Percentiles rank a stretch among this genome's conserved stretches.
These are phyloP conservation scores for Fraxinus dipetala DNA, from an alignment of 305 asterid species.

Conservation along the genomic window DNA sequence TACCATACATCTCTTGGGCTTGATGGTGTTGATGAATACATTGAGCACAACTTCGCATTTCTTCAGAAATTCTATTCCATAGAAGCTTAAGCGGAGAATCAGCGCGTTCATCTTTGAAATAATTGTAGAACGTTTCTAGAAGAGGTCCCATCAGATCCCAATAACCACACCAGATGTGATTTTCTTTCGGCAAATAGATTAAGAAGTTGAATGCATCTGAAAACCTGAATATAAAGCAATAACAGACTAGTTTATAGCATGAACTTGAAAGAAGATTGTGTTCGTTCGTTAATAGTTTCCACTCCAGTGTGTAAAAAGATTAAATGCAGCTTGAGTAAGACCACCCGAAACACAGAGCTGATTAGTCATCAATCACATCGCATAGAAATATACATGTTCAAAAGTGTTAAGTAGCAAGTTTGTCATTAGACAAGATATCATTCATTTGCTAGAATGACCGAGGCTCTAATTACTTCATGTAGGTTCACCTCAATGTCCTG, in stretches of 20 bases:
- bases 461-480: not conserved
- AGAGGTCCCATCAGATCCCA: constrained; percentile 97
- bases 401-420: not conserved
- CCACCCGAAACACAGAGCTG: not conserved
- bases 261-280: not conserved
- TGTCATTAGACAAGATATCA: not conserved
- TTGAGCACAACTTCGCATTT: constrained; percentile 72
- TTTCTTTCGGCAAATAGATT: constrained; percentile 56
- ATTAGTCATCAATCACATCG: not conserved
- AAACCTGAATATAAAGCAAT: constrained; percentile 56
- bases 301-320: constrained; percentile 6
- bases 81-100: constrained; percentile 85
- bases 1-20: constrained; percentile 69
- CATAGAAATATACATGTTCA: not conserved
- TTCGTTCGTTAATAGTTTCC: not conserved
- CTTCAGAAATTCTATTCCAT: constrained; percentile 67
- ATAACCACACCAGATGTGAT: constrained; percentile 84
- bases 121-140: constrained; percentile 85
- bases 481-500: not conserved
- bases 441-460: not conserved
- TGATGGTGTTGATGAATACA: constrained; percentile 96
- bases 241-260: not conserved
- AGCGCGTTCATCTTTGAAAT: constrained; percentile 53
- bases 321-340: not conserved
- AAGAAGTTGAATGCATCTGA: constrained; percentile 81